Percentiles rank a stretch among this genome's conserved stretches.
Evolutionary conservation across 345 rosid genomes (phyloP).

Genomic region (Acer yangbiense): DNA sequence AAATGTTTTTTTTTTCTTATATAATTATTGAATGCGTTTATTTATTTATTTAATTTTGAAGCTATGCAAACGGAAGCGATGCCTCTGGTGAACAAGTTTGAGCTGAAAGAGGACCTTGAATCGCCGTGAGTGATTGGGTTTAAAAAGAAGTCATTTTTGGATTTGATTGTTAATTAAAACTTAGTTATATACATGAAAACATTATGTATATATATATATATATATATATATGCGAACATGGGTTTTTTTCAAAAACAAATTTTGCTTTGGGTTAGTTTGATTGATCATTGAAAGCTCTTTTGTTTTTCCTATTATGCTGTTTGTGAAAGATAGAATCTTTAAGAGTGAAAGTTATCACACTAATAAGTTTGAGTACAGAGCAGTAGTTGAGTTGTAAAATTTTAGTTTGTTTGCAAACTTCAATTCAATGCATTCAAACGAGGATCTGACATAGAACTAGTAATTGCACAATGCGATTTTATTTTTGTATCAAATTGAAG

Average conservation of each 20-base stretch:
- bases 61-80: slow-evolving; percentile 95
- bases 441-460: background rate
- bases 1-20: background rate
- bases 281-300: background rate
- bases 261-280: background rate
- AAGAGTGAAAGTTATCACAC: background rate
- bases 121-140: slow-evolving; percentile 44
- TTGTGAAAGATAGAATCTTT: background rate
- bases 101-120: slow-evolving; percentile 51
- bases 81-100: slow-evolving; percentile 70
- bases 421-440: background rate
- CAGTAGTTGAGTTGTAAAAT: background rate
- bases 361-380: background rate
- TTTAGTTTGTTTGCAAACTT: background rate
- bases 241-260: background rate
- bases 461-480: background rate
- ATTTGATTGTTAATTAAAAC: background rate
- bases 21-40: background rate
- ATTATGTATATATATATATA: background rate
- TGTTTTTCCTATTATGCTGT: background rate
- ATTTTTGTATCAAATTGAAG: background rate
- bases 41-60: slow-evolving; percentile 19
- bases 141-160: background rate
- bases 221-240: background rate
- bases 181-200: background rate